Evolutionary conservation across 805 yeast species (phyloP), one percentile per base, ranked within the genome.

Genomic region (Saturnispora silvae): DNA sequence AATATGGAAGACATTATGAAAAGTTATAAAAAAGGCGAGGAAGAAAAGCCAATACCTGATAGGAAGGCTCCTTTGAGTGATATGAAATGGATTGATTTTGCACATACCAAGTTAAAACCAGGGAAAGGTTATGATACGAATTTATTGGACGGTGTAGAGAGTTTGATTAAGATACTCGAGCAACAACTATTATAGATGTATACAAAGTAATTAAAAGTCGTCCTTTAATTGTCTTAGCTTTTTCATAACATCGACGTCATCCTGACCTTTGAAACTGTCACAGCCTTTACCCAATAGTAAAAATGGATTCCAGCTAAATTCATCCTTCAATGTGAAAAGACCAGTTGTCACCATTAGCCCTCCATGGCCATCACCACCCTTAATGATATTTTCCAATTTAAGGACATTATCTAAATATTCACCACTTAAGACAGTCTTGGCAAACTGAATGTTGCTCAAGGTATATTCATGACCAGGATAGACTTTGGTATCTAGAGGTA

Each of bases 381-480:
- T 55, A 30, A 60, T 59, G 33, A 89, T 61, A 0, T 81, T 80
- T 4, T 53, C 48, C 31, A 63, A 67, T 38, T 68, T 62, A 31
- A 64, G 55, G 4, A n/a, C n/a, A n/a, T n/a, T n/a, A n/a, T n/a
- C n/a, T n/a, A n/a, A n/a, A n/a, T n/a, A n/a, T n/a, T n/a, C n/a
- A n/a, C n/a, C n/a, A n/a, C 58, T 56, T 38, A 84, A 55, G 1
- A 82, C 74, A 3, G 77, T 67, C 45, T 73, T 68, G 15, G 92
- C 83, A 56, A 92, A 92, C 46, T 68, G 72, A 17, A 81, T 79
- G 54, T 92, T 89, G 19, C 82, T 67, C 47, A 67, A 70, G 5
- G 98, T 92, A 61, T 92, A 92, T 61, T 92, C 99, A 58, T 92
- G 99, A 3, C 99, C 99, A 2, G 96, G 89, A 53, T 75, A 89